Base-by-base conservation (phyloP, 805 yeast genomes). In the Candida pini region DNA sequence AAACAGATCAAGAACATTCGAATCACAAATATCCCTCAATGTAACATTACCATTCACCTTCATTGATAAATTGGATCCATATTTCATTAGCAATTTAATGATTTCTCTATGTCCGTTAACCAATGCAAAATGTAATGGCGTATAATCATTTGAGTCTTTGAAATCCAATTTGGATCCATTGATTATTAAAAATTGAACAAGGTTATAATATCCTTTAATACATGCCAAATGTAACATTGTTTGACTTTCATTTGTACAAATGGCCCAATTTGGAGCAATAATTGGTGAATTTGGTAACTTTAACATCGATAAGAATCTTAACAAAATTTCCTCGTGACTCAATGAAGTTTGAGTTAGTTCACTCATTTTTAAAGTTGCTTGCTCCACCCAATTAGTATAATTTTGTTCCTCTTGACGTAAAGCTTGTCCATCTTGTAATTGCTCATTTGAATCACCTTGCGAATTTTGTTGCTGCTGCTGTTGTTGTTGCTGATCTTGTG, bases 111-210 rank as follows among this genome's bases (percentile, higher is more conserved):
- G 72, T 21, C 96, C 96, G 45, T 70, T 67, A 47, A 89, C 56
- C 21, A 87, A 74, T 0, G 97, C 96, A 52, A 83, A 79, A 56
- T 89, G 96, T 38, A 92, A 64, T 4, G 98, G 95, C 0, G 96
- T 81, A 42, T 75, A 74, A 1, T 95, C 96, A 53, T 80, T 84
- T 28, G 71, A 68, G 56, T 92, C 98, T 48, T 73, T 75, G 30
- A 69, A 65, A 56, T 86, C 89, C 28, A 81, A 68, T 49, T 81
- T 73, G 53, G 78, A 73, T 1, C 80, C 81, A 48, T 62, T 75
- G 32, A 70, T 76, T 4, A 89, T 63, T 49, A 92, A 68, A 18
- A 78, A 78, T 17, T 71, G 62, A 13, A 76, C 73, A 35, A 92
- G 66, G 22, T 71, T 68, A 27, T 63, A 56, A 49, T 85, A 84